Evolutionary conservation across 768 basidiomycete genomes (phyloP).

Genomic region (Tricholoma sp.): DNA sequence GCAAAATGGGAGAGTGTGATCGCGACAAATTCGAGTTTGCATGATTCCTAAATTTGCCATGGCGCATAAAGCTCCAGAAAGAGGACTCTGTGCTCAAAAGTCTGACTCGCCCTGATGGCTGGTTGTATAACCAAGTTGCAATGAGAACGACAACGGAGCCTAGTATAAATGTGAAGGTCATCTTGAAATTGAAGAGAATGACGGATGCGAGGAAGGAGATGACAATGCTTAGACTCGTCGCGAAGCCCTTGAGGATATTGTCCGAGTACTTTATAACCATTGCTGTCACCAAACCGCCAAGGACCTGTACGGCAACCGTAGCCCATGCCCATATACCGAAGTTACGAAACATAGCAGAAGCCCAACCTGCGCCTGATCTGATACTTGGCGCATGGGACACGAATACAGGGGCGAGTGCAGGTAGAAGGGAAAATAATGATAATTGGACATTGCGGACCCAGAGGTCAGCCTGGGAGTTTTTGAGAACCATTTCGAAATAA

Average conservation of each 20-base stretch:
- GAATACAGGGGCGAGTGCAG: constrained; percentile 76
- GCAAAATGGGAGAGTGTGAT: neutral
- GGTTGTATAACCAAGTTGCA: constrained; percentile 92
- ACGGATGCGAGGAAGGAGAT: constrained; percentile 92
- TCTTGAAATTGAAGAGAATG: constrained; percentile 82
- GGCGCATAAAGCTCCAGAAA: neutral
- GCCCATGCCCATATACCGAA: constrained; percentile 96
- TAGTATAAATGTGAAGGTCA: constrained; percentile 81
- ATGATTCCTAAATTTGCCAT: neutral
- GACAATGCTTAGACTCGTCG: constrained; percentile 90
- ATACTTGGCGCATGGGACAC: constrained; percentile 35
- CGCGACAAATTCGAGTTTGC: neutral
- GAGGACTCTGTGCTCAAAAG: neutral
- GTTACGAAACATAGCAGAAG: constrained; percentile 64
- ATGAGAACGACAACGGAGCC: constrained; percentile 80
- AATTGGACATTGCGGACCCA: constrained; percentile 98
- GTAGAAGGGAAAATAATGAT: constrained; percentile 88
- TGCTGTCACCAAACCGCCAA: constrained; percentile 91
- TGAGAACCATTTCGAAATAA: constrained; percentile 97
- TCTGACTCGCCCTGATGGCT: constrained; percentile 36
- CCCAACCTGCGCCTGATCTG: constrained; percentile 29
- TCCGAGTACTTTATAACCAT: constrained; percentile 96
- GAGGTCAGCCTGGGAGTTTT: constrained; percentile 81
- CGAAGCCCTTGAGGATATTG: constrained; percentile 94
- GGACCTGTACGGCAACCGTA: constrained; percentile 83